Evolutionary conservation across 2,329 filamentous ascomycete species (phyloP).

Genomic region (Trichoderma aggressivum): DNA sequence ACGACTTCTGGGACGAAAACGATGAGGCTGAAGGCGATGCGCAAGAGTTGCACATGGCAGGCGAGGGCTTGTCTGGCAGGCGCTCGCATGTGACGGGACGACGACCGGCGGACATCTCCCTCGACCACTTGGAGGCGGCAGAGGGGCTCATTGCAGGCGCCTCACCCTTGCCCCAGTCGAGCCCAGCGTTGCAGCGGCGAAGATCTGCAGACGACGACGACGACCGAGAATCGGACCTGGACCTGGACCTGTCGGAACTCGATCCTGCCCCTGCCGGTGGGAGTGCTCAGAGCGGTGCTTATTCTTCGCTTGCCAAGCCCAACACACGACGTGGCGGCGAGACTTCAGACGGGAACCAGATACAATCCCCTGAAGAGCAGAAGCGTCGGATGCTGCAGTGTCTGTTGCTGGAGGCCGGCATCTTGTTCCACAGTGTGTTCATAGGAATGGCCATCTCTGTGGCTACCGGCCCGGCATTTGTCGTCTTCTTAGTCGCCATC

Average conservation of each 20-base stretch:
- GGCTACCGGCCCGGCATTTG: constrained; percentile 72
- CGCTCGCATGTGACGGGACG: constrained; percentile 36
- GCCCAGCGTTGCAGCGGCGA: constrained; percentile 36
- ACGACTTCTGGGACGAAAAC: constrained; percentile 49
- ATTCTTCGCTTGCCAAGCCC: constrained; percentile 31
- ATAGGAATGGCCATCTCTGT: constrained; percentile 86
- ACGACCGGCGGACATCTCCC: constrained; percentile 47
- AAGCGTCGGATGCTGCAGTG: constrained; percentile 72
- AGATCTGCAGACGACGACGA: constrained; percentile 34
- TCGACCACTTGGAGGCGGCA: constrained; percentile 50
- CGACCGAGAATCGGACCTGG: constrained; percentile 54
- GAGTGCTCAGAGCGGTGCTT: constrained; percentile 27
- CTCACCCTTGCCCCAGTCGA: constrained; percentile 56
- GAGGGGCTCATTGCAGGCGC: constrained; percentile 57
- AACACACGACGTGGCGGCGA: constrained; percentile 19
- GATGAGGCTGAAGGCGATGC: constrained; percentile 37
- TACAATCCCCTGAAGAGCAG: constrained; percentile 51
- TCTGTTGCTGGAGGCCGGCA: constrained; percentile 75
- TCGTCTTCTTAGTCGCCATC: constrained; percentile 77
- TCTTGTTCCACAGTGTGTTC: constrained; percentile 81
- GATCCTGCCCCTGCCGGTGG: constrained; percentile 39
- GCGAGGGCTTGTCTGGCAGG: constrained; percentile 36
- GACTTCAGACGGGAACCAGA: constrained; percentile 25
- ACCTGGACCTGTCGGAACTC: constrained; percentile 60
- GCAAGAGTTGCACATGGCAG: constrained; percentile 24